Evolutionary conservation across 495 filamentous ascomycete species (phyloP), one percentile per base, ranked within the genome.

Genomic region (Durotheca rogersii): DNA sequence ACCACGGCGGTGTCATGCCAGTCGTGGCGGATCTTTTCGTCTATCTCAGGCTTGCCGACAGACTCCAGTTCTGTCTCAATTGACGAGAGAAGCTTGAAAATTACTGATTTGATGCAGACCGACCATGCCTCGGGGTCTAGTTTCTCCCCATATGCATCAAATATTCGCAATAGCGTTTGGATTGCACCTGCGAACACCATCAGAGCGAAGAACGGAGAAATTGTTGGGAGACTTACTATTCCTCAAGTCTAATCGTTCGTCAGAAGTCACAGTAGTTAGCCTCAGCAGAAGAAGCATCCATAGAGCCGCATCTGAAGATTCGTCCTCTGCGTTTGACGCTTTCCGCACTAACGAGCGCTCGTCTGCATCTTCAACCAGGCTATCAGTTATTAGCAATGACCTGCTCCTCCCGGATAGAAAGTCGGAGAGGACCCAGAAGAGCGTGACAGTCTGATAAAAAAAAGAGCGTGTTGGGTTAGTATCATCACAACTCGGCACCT

Each of bases 381-480:
- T 69, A 55, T 73, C 67, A 4, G 70, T 76, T 20, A 78, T 72
- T 0, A 69, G 73, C 50, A 75, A 68, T 19, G 68, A 45, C 54
- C 67, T 67, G 61, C 72, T 68, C 61, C 70, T 74, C 15, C 66
- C 63, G 1, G 73, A 78, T 14, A 97, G 77, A 52, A 88, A 94
- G 65, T 96, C 91, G 1, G 93, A 95, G 9, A 95, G 80, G 52
- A 89, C 90, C 86, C 90, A 95, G 69, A 95, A 95, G 61, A 94
- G 94, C 0, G 92, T 95, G 7, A 93, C 86, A 1, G 89, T 91
- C 80, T 86, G 47, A 7, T 19, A 53, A 11, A 21, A 9, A 33
- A 18, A 25, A 16, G 11, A 49, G 39, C 16, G 62, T 73, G n/a
- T n/a, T n/a, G n/a, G n/a, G n/a, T n/a, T n/a, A n/a, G n/a, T n/a